Evolutionary conservation across 1,139 yeast species (phyloP), one percentile per base, ranked within the genome.

Genomic region (Saccharomycopsis crataegensis): DNA sequence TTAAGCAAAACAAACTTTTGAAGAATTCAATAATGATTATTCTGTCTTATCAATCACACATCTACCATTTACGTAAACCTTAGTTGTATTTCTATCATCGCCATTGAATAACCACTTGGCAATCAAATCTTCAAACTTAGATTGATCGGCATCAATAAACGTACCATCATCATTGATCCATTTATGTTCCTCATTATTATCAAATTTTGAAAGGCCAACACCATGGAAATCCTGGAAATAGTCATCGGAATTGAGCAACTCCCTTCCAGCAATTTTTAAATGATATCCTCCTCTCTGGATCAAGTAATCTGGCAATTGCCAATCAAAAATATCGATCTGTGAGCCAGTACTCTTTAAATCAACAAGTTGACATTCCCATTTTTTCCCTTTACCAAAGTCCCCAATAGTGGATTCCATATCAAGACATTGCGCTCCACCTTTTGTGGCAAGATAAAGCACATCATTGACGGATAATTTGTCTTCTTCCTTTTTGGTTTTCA

Each of bases 41-140:
- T n/a, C n/a, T n/a, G 49, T 48, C 59, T 79, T 80, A 57, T 75
- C 71, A 8, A 78, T 70, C 12, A 83, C 85, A 48, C 70, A 62
- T 58, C 78, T 70, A 4, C 99, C 99, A 62, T 82, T 80, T 41
- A 91, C 91, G 88, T 89, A 93, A 12, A 93, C 97, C 54, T 73
- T 74, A 12, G 71, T 64, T 46, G 94, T 83, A 66, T 93, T 93
- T 64, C 99, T 76, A 67, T 93, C 96, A 68, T 93, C 99, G 38
- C 98, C 99, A 57, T 82, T 79, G 65, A 89, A 93, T n/a, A 91
- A 72, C 99, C 99, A 93, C 66, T 89, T 90, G 53, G 88, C 88
- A 6, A 91, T 68, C 52, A 87, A 65, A 65, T 85, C 79, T 32
- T 70, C 72, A 64, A 78, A 72, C 54, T 72, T 72, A 34, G 17